Conservation (phyloP, 805 yeast genomes). For the Lachancea thermotolerans region DNA sequence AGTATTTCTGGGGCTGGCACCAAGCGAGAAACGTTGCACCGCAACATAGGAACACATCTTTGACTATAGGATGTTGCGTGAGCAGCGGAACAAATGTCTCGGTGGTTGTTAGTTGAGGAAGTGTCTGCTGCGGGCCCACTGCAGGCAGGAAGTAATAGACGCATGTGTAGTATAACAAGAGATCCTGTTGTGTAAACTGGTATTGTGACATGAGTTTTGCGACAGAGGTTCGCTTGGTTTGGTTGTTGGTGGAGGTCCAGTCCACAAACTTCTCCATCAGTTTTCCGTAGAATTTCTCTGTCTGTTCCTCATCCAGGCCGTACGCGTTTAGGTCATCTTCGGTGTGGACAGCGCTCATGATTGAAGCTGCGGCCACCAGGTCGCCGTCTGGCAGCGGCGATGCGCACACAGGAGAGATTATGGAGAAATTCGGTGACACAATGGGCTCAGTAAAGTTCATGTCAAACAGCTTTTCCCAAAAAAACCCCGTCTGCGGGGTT, state of each 20-base stretch:
- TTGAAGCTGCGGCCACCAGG: neutral
- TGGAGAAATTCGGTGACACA: slow-evolving; percentile 5
- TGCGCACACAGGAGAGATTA: slow-evolving; percentile 1
- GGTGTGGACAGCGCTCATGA: slow-evolving; percentile 1
- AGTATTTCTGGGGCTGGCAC: slow-evolving; percentile 17
- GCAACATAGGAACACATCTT: slow-evolving; percentile 16
- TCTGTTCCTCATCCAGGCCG: slow-evolving; percentile 9
- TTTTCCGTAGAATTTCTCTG: slow-evolving; percentile 6
- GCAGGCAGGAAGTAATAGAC: slow-evolving; percentile 17
- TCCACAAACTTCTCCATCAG: slow-evolving; percentile 8
- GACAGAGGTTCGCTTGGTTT: slow-evolving; percentile 1
- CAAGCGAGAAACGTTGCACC: slow-evolving; percentile 20
- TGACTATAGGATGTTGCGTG: slow-evolving; percentile 13
- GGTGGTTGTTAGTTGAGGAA: slow-evolving; percentile 16
- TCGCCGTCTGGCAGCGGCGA: neutral
- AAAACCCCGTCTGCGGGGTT: slow-evolving; percentile 1
- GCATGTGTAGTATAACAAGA: slow-evolving; percentile 15
- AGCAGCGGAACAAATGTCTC: slow-evolving; percentile 16
- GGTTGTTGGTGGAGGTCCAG: slow-evolving; percentile 4
- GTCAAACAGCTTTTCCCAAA: slow-evolving; percentile 8
- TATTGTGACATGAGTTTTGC: slow-evolving; percentile 3
- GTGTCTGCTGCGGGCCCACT: slow-evolving; percentile 17
- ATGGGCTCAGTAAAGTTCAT: slow-evolving; percentile 5
- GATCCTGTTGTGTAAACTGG: slow-evolving; percentile 11
- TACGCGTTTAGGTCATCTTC: slow-evolving; percentile 9